Evolutionary conservation across 805 yeast species (phyloP).

Genomic region (Myxozyma melibiosi): DNA sequence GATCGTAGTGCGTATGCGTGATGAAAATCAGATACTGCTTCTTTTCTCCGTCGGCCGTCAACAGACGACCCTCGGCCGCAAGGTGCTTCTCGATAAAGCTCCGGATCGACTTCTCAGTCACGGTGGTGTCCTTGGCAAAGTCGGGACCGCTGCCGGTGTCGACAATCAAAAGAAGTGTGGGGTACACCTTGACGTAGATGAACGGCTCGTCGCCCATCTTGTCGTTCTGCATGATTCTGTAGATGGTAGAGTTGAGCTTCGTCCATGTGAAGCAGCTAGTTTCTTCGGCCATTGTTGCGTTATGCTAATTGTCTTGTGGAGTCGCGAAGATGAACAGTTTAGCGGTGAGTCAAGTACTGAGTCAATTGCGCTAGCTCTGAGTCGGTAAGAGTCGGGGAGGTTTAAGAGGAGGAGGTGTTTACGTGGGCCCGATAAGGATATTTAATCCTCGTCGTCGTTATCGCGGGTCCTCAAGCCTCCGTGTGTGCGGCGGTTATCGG

Average conservation of each 20-base stretch:
- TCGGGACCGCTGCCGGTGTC: slow-evolving; percentile 31
- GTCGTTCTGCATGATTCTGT: slow-evolving; percentile 29
- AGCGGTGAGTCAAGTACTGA: too few species aligned
- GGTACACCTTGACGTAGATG: slow-evolving; percentile 30
- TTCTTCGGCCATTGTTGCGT: neutral
- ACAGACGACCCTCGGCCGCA: slow-evolving; percentile 13
- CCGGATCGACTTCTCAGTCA: slow-evolving; percentile 24
- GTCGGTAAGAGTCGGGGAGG: too few species aligned
- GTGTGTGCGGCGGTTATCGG: neutral
- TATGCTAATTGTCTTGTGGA: neutral
- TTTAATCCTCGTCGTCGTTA: neutral
- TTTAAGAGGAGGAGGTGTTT: too few species aligned
- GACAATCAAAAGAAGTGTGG: slow-evolving; percentile 22
- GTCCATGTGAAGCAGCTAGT: slow-evolving; percentile 23
- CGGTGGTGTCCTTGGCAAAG: slow-evolving; percentile 20
- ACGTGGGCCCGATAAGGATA: neutral
- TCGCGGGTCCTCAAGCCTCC: neutral
- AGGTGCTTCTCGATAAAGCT: slow-evolving; percentile 22
- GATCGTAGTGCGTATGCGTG: slow-evolving; percentile 31
- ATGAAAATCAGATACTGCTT: slow-evolving; percentile 30
- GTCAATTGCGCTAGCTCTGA: too few species aligned
- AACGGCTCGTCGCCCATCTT: slow-evolving; percentile 26
- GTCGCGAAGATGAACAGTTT: too few species aligned
- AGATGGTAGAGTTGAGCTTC: slow-evolving; percentile 22
- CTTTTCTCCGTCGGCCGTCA: slow-evolving; percentile 18